Evolutionary conservation across 2,329 filamentous ascomycete genomes (phyloP).

Genomic region (Lizonia empirigonia): DNA sequence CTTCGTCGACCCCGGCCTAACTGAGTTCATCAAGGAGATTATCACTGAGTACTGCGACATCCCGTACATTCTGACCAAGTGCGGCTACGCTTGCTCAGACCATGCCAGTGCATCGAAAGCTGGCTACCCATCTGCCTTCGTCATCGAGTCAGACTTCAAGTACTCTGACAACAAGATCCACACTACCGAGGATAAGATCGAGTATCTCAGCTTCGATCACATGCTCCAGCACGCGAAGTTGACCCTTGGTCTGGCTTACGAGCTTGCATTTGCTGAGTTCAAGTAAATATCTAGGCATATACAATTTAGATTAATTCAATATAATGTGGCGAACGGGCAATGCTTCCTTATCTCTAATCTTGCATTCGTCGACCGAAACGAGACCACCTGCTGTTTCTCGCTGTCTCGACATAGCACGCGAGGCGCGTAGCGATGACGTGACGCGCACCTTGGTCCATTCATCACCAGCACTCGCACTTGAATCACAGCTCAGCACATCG

Average conservation of each 20-base stretch:
- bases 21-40: slow-evolving; percentile 87
- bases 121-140: slow-evolving; percentile 75
- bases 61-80: slow-evolving; percentile 84
- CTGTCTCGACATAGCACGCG: slow-evolving; percentile 12
- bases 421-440: slow-evolving; percentile 26
- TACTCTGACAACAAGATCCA: slow-evolving; percentile 70
- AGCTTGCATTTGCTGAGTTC: slow-evolving; percentile 79
- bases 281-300: slow-evolving; percentile 35
- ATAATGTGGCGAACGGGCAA: background rate
- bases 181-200: slow-evolving; percentile 70
- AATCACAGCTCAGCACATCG: background rate
- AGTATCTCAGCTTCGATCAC: slow-evolving; percentile 80
- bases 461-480: background rate
- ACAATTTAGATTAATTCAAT: background rate
- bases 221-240: slow-evolving; percentile 90
- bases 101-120: slow-evolving; percentile 76
- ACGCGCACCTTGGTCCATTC: slow-evolving; percentile 23
- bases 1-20: slow-evolving; percentile 81
- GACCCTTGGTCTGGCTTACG: slow-evolving; percentile 82
- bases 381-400: background rate
- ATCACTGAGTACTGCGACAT: slow-evolving; percentile 88
- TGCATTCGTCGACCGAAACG: background rate
- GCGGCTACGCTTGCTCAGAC: slow-evolving; percentile 82
- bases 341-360: background rate
- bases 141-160: slow-evolving; percentile 75